Percentiles rank a stretch among this genome's conserved stretches.
These are phyloP conservation scores for Russula brevipes DNA, from an alignment of 768 basidiomycete species.

Conservation along the genomic window DNA sequence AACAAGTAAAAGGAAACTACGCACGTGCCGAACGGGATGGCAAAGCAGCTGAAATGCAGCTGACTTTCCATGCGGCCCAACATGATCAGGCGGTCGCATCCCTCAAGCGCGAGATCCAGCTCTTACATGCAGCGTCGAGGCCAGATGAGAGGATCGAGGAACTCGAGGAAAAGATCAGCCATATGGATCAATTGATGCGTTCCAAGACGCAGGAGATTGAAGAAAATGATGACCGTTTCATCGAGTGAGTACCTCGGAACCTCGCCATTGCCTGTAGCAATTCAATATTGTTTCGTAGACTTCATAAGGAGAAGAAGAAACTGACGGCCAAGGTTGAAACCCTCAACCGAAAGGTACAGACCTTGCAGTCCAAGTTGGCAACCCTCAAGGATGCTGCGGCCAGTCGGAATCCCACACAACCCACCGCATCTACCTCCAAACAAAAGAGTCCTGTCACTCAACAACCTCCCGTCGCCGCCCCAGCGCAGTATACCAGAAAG, in stretches of 20 bases:
- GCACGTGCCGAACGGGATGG: slow-evolving; percentile 41
- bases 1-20: slow-evolving; percentile 32
- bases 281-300: slow-evolving; percentile 37
- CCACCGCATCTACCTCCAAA: slow-evolving; percentile 25
- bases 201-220: slow-evolving; percentile 74
- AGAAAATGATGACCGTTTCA: slow-evolving; percentile 74
- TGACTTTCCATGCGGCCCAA: slow-evolving; percentile 59
- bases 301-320: slow-evolving; percentile 78
- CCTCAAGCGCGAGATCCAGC: slow-evolving; percentile 52
- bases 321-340: slow-evolving; percentile 62
- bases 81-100: slow-evolving; percentile 59
- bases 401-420: slow-evolving; percentile 16
- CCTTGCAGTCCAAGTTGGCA: slow-evolving; percentile 60
- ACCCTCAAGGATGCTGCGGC: slow-evolving; percentile 43
- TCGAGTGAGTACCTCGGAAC: slow-evolving; percentile 54
- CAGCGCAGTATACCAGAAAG: slow-evolving; percentile 12
- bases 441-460: slow-evolving; percentile 16
- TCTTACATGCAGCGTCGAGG: slow-evolving; percentile 49
- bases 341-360: slow-evolving; percentile 67
- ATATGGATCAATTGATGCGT: slow-evolving; percentile 70
- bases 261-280: neutral
- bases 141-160: slow-evolving; percentile 52
- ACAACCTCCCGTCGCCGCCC: slow-evolving; percentile 11
- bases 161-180: slow-evolving; percentile 62
- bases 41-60: slow-evolving; percentile 60